Evolutionary conservation across 208 protist species (phyloP), one percentile per base, ranked within the genome.

Genomic region (Acanthamoeba royreba): DNA sequence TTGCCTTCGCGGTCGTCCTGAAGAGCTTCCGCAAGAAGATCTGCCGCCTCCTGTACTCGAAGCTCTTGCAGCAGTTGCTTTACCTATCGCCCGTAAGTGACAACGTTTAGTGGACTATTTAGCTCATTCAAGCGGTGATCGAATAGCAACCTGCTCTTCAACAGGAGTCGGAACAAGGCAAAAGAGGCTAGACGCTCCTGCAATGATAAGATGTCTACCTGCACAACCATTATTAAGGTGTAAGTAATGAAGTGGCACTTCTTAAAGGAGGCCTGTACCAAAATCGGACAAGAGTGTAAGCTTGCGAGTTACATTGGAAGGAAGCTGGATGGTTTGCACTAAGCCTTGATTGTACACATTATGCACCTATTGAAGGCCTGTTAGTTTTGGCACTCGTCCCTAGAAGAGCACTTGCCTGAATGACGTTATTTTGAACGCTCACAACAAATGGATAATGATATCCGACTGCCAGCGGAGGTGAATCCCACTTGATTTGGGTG

Each of bases 11-110:
- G 35, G 72, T 83, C 72, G 43, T 83, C 72, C 72, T 83, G 42
- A 5, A 83, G 35, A 52, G 43, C 33, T 43, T 83, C 43, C 17
- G 43, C 72, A 13, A 83, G n/a, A n/a, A 83, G 72, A 31, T 43
- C 43, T 22, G 72, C 43, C 22, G 72, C 72, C 38, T 83, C 72
- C 72, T 83, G 42, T 7, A 83, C 72, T 22, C 72, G 35, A 13
- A 83, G 43, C 72, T 83, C 72, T 25, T 83, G 35, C 72, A 83
- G 43, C 43, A 83, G n/a, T 83, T 83, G 72, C 47, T 83, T 43
- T 11, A 83, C 72, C 72, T 83, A 81, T 13, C 25, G 25, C 55
- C 55, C 55, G 15, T 28, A n/a, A n/a, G n/a, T n/a, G n/a, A n/a
- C n/a, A n/a, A n/a, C n/a, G n/a, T n/a, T n/a, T n/a, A n/a, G n/a